Conservation (phyloP, 1,139 yeast genomes). For the Kurtzmaniella quercitrusa region DNA sequence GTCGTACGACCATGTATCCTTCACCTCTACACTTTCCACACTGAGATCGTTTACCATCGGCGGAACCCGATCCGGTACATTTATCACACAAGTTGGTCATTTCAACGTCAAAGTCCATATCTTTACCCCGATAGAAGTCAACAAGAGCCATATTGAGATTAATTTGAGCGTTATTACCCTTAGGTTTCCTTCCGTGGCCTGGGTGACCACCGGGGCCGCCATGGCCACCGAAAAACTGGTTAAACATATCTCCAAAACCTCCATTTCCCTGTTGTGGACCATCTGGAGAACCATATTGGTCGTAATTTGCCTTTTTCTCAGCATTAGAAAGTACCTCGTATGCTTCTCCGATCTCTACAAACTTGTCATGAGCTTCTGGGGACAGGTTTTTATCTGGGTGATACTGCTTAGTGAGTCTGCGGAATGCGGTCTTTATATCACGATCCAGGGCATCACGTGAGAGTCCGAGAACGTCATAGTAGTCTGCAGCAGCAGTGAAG, state of each 20-base stretch:
- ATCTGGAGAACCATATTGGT: slow-evolving; percentile 81
- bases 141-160: slow-evolving; percentile 52
- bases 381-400: slow-evolving; percentile 93
- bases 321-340: slow-evolving; percentile 81
- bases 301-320: slow-evolving; percentile 70
- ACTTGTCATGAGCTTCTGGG: slow-evolving; percentile 79
- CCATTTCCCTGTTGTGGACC: slow-evolving; percentile 41
- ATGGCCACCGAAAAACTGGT: slow-evolving; percentile 73
- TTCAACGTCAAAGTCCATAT: slow-evolving; percentile 57
- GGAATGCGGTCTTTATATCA: slow-evolving; percentile 83
- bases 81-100: slow-evolving; percentile 71
- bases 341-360: slow-evolving; percentile 90
- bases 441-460: slow-evolving; percentile 65
- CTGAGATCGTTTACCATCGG: slow-evolving; percentile 62
- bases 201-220: slow-evolving; percentile 35
- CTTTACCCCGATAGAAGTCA: slow-evolving; percentile 69
- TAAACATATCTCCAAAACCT: slow-evolving; percentile 49
- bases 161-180: slow-evolving; percentile 66
- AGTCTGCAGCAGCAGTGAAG: slow-evolving; percentile 15
- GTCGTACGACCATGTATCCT: slow-evolving; percentile 63
- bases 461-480: slow-evolving; percentile 60
- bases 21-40: slow-evolving; percentile 73
- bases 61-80: slow-evolving; percentile 83
- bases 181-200: slow-evolving; percentile 39
- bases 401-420: slow-evolving; percentile 77